These are phyloP conservation scores for Epicoccum sorghinum DNA, from an alignment of 2,329 filamentous ascomycete genomes.

Conservation along the genomic window DNA sequence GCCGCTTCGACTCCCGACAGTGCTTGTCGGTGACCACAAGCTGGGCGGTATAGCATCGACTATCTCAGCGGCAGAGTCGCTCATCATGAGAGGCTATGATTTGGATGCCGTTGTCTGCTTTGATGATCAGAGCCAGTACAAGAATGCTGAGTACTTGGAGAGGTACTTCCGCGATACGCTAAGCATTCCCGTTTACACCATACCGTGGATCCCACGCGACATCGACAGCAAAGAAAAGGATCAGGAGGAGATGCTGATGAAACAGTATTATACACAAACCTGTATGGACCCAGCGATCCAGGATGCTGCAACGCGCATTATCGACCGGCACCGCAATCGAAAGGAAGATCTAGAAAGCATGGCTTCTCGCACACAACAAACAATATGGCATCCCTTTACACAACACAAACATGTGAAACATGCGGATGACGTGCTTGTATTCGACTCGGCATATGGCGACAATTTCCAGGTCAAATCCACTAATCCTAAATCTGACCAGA, in stretches of 20 bases:
- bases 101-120: slow-evolving; percentile 74
- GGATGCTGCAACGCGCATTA: slow-evolving; percentile 59
- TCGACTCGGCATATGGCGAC: slow-evolving; percentile 81
- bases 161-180: slow-evolving; percentile 67
- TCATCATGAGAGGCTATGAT: slow-evolving; percentile 79
- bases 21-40: slow-evolving; percentile 76
- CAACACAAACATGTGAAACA: slow-evolving; percentile 71
- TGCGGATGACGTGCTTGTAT: slow-evolving; percentile 69
- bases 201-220: slow-evolving; percentile 64
- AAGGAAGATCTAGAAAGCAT: slow-evolving; percentile 67
- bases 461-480: slow-evolving; percentile 69
- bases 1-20: slow-evolving; percentile 72
- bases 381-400: slow-evolving; percentile 87
- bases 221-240: slow-evolving; percentile 36
- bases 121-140: slow-evolving; percentile 64
- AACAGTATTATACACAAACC: slow-evolving; percentile 63
- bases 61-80: slow-evolving; percentile 79
- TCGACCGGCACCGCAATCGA: slow-evolving; percentile 61
- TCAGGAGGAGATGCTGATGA: slow-evolving; percentile 65
- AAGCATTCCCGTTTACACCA: slow-evolving; percentile 61
- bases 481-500: slow-evolving; percentile 30
- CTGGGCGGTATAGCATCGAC: slow-evolving; percentile 82
- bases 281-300: slow-evolving; percentile 50
- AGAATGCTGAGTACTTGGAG: slow-evolving; percentile 70
- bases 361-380: slow-evolving; percentile 59